A percentile compares a stretch with the other conserved stretches of the same genome.
phyloP scores from a whole-genome alignment of 805 yeast species.

The Blastobotrys terrestris region DNA sequence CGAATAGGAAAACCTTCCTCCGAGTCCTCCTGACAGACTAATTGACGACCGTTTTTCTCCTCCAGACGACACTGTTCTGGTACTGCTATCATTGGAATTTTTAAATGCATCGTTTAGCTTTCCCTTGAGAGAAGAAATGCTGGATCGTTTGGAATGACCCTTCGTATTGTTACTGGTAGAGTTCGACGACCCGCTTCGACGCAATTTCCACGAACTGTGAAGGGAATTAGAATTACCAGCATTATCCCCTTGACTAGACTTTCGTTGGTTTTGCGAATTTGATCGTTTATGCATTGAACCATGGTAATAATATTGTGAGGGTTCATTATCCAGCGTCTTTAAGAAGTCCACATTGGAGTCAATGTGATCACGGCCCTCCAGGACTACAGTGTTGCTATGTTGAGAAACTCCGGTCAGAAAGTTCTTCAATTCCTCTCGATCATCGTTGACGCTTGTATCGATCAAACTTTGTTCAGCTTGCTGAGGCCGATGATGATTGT shows the following conservation, averaged over 20 bases:
- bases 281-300: background rate
- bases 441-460: conserved; percentile 11
- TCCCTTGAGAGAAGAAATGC: conserved; percentile 18
- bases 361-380: conserved; percentile 25
- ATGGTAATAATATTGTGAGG: background rate
- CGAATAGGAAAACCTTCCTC: conserved; percentile 11
- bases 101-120: conserved; percentile 17
- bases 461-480: conserved; percentile 2
- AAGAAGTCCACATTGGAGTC: conserved; percentile 34
- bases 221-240: conserved; percentile 1
- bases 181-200: conserved; percentile 10
- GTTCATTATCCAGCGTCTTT: conserved; percentile 26
- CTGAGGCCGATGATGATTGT: background rate
- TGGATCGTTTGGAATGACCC: conserved; percentile 16
- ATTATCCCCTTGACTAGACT: conserved; percentile 9
- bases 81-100: conserved; percentile 7
- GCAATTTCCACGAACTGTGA: conserved; percentile 4
- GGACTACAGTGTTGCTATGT: conserved; percentile 28
- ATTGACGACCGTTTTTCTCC: background rate
- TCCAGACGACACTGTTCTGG: background rate
- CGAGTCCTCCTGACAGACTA: background rate
- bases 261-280: conserved; percentile 3
- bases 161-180: background rate
- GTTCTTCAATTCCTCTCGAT: conserved; percentile 25
- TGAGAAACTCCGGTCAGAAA: conserved; percentile 32